phyloP scores from a whole-genome alignment of 495 filamentous ascomycete species.

The Neurospora sp. region DNA sequence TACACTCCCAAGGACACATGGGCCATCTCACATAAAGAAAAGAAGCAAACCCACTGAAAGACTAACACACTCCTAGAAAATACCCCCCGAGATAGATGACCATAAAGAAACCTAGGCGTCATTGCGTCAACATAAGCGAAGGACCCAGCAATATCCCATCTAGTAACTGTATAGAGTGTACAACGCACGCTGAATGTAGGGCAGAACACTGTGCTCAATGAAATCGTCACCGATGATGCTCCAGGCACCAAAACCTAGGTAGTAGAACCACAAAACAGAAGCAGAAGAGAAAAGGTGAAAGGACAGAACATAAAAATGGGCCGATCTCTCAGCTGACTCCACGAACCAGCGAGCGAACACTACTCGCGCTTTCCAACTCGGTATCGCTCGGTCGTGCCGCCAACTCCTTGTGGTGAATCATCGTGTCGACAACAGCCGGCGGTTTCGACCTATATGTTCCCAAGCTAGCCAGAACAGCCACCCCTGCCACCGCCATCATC shows the following conservation, averaged over 20 bases:
- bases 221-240: not conserved
- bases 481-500: conserved; percentile 16
- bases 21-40: not conserved
- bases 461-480: conserved; percentile 20
- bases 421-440: conserved; percentile 9
- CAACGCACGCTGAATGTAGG: not conserved
- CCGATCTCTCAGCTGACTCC: not conserved
- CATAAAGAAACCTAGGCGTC: not conserved
- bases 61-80: not conserved
- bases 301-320: too few species aligned
- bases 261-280: not conserved
- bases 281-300: not conserved
- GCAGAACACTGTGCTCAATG: not conserved
- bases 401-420: conserved; percentile 17
- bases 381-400: conserved; percentile 9
- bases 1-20: not conserved
- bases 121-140: not conserved
- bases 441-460: conserved; percentile 11
- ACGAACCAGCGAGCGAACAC: conserved; percentile 5
- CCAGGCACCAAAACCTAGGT: not conserved
- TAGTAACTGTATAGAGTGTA: not conserved
- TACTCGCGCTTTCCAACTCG: conserved; percentile 19
- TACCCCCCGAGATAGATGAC: not conserved
- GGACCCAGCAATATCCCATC: not conserved
- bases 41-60: not conserved